Base-by-base conservation (phyloP, 257 asterid species). In the Rubia yunnanensis region DNA sequence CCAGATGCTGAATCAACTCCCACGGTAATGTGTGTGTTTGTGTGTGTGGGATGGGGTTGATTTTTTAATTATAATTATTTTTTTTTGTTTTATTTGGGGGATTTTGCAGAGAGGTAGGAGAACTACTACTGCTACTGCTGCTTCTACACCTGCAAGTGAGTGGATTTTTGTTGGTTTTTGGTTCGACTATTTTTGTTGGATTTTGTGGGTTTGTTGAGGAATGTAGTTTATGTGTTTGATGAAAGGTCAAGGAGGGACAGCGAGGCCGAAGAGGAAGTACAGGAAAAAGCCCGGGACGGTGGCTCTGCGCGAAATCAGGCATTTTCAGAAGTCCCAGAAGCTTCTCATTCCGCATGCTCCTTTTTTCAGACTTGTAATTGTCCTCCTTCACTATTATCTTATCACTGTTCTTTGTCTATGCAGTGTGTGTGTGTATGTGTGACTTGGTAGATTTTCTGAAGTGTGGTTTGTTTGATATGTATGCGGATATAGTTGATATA, bases 301-400 rank as follows among this genome's bases (percentile, higher is more conserved):
- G 41, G 96, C 98, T 34, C 77, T 92, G 32, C 91, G 95, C 6
- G 97, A 92, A 84, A 92, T 92, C 61, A 83, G 94, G 72, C 85
- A 73, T 69, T 87, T 77, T 53, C 98, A 92, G 75, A 89, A 79
- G 82, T 74, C 91, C 0, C 55, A 67, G 71, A 28, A 72, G 10
- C 98, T 87, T 64, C 74, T 92, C 9, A 81, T 92, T 65, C 98
- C 96, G n/a, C 88, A 85, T 76, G 95, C 95, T 56, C 95, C 97
- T 14, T 92, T 92, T 76, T 73, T 87, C 18, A 79, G 98, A 81
- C 9, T 55, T 13, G 96, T 92, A 85, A 80, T 54, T 63, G 69
- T 69, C 46, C 23, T 10, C 0, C n/a, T n/a, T n/a, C 27, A 18
- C n/a, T 56, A 1, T 10, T 26, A 26, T 41, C 32, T 46, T 26